A percentile compares a stretch with the other conserved stretches of the same genome.
These are phyloP conservation scores for Favolaschia claudopus DNA, from an alignment of 768 basidiomycete genomes.

Conservation along the genomic window DNA sequence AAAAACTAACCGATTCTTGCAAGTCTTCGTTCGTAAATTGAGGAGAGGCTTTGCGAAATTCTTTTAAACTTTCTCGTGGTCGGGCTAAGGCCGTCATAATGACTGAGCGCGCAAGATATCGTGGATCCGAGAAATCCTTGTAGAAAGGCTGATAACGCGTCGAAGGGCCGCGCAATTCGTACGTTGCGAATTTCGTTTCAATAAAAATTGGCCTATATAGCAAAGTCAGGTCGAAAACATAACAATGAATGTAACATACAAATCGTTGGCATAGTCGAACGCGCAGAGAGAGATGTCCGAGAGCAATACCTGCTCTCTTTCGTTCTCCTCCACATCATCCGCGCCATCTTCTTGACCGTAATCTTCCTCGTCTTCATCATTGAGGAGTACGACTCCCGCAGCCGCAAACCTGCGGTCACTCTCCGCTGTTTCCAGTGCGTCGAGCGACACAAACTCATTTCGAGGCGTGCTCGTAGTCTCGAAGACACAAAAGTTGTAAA, in stretches of 20 bases:
- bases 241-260: slow-evolving; percentile 50
- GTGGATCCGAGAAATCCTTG: slow-evolving; percentile 57
- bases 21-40: slow-evolving; percentile 27
- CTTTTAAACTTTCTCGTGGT: slow-evolving; percentile 36
- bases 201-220: slow-evolving; percentile 65
- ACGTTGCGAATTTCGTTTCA: slow-evolving; percentile 70
- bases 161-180: slow-evolving; percentile 60
- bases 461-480: slow-evolving; percentile 49
- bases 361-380: slow-evolving; percentile 64
- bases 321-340: slow-evolving; percentile 33
- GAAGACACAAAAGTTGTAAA: slow-evolving; percentile 68
- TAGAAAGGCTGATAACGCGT: slow-evolving; percentile 52
- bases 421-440: slow-evolving; percentile 52
- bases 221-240: neutral
- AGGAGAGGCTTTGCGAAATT: slow-evolving; percentile 45
- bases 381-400: slow-evolving; percentile 59
- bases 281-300: slow-evolving; percentile 54
- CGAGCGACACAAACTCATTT: slow-evolving; percentile 56
- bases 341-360: slow-evolving; percentile 63
- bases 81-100: slow-evolving; percentile 43
- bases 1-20: slow-evolving; percentile 9
- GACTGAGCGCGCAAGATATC: slow-evolving; percentile 59
- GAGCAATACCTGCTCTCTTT: slow-evolving; percentile 51
- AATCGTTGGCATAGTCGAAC: slow-evolving; percentile 59
- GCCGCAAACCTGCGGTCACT: slow-evolving; percentile 56